Conservation (phyloP, 2,329 filamentous ascomycete genomes). For the Didymella keratinophila region DNA sequence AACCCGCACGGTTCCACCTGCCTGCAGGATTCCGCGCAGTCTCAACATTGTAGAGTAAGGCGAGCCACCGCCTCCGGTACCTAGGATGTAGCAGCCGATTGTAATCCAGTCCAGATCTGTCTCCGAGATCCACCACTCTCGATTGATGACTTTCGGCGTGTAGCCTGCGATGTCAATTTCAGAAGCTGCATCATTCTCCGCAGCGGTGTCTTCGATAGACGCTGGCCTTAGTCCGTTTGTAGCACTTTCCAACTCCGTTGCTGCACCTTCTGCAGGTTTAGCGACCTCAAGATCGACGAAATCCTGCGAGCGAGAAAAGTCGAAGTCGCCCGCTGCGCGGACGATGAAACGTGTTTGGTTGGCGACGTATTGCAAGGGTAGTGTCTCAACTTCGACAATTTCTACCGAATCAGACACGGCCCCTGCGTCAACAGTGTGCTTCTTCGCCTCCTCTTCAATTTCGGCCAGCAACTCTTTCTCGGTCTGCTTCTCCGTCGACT, state of each 20-base stretch:
- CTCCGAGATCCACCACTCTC: slow-evolving; percentile 57
- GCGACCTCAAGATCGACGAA: slow-evolving; percentile 36
- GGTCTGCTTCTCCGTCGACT: slow-evolving; percentile 48
- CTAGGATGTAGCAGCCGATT: slow-evolving; percentile 59
- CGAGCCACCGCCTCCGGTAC: slow-evolving; percentile 59
- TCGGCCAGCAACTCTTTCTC: slow-evolving; percentile 47
- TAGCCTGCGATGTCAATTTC: slow-evolving; percentile 49
- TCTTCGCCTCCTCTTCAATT: slow-evolving; percentile 49
- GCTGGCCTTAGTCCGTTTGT: slow-evolving; percentile 23
- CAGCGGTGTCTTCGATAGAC: slow-evolving; percentile 25
- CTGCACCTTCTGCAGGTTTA: slow-evolving; percentile 29
- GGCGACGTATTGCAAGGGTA: slow-evolving; percentile 65
- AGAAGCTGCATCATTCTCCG: slow-evolving; percentile 26
- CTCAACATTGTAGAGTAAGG: slow-evolving; percentile 56
- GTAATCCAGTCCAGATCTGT: slow-evolving; percentile 57
- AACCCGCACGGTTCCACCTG: slow-evolving; percentile 53
- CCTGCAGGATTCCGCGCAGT: slow-evolving; percentile 51
- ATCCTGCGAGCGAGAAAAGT: slow-evolving; percentile 44
- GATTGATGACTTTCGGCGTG: slow-evolving; percentile 49
- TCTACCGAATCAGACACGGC: slow-evolving; percentile 44
- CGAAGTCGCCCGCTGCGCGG: slow-evolving; percentile 63
- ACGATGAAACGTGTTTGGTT: slow-evolving; percentile 61
- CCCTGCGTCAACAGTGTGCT: slow-evolving; percentile 51
- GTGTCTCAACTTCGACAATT: slow-evolving; percentile 52
- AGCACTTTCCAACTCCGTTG: slow-evolving; percentile 9